Evolutionary conservation across 768 basidiomycete genomes (phyloP).

Genomic region (Serendipita sp.): DNA sequence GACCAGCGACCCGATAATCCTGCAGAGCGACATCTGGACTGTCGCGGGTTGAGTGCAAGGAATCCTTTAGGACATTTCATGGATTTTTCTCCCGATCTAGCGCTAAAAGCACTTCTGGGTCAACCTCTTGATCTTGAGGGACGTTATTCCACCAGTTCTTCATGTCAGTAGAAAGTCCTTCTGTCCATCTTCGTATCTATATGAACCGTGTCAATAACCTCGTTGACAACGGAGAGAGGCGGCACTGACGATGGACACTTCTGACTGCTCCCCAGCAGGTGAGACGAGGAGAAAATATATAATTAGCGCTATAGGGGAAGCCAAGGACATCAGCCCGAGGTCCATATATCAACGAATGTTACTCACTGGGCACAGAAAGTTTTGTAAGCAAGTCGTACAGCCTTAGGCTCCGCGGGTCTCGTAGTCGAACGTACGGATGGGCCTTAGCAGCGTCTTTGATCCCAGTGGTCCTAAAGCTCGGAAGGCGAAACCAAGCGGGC

Average conservation of each 20-base stretch:
- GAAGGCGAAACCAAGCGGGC: background rate
- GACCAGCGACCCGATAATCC: too few species aligned
- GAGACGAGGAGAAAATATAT: background rate
- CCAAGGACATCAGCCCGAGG: background rate
- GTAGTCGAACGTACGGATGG: background rate
- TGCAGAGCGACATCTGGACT: too few species aligned
- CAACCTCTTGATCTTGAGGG: background rate
- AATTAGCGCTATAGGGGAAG: background rate
- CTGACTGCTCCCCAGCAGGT: background rate
- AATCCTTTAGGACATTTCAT: too few species aligned
- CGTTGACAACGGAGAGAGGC: background rate
- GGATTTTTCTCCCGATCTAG: background rate
- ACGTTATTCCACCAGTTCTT: background rate
- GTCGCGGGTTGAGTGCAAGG: too few species aligned
- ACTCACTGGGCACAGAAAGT: background rate
- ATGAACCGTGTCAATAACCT: background rate
- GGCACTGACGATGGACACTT: background rate
- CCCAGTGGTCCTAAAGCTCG: background rate
- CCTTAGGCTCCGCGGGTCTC: background rate
- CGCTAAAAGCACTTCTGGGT: background rate
- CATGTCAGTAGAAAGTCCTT: background rate
- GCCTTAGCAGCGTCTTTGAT: background rate
- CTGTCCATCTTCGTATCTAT: background rate
- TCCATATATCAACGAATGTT: background rate
- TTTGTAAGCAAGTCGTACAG: background rate